phyloP scores from a whole-genome alignment of 2,329 filamentous ascomycete species.

The Epichloe gansuensis region DNA sequence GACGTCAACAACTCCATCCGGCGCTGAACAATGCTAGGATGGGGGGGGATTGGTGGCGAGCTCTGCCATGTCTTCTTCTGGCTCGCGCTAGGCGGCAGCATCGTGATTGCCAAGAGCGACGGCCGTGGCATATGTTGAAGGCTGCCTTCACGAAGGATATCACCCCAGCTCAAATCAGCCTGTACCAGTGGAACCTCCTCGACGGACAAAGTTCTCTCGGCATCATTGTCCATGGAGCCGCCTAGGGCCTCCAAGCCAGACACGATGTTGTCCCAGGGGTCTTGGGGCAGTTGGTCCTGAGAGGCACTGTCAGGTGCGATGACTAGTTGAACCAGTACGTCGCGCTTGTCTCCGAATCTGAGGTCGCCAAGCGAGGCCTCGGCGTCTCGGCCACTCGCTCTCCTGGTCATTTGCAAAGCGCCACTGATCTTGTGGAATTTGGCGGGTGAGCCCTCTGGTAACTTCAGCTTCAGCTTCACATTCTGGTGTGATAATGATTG shows the following conservation, averaged over 20 bases:
- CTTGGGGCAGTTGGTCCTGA: constrained; percentile 77
- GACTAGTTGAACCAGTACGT: constrained; percentile 86
- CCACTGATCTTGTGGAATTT: constrained; percentile 99
- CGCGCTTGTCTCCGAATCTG: constrained; percentile 85
- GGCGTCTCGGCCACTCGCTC: constrained; percentile 85
- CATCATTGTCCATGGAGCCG: constrained; percentile 74
- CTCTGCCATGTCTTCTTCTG: constrained; percentile 54
- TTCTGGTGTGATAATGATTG: constrained; percentile 97
- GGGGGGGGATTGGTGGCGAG: constrained; percentile 78
- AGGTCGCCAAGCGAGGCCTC: constrained; percentile 87
- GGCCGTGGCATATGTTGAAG: constrained; percentile 77
- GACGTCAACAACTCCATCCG: constrained; percentile 96
- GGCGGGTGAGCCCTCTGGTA: constrained; percentile 91
- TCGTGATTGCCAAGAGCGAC: constrained; percentile 86
- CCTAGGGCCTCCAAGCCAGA: constrained; percentile 89
- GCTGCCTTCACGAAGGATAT: constrained; percentile 80
- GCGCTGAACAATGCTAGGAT: constrained; percentile 87
- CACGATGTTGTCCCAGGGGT: constrained; percentile 94
- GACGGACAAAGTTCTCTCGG: constrained; percentile 69
- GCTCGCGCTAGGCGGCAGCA: constrained; percentile 59
- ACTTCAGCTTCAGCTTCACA: constrained; percentile 83
- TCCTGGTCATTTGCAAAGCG: constrained; percentile 89
- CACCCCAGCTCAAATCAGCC: constrained; percentile 85
- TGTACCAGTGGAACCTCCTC: constrained; percentile 94
- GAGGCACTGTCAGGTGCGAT: constrained; percentile 75